These are phyloP conservation scores for Clonostachys rhizophaga DNA, from an alignment of 2,329 filamentous ascomycete genomes.

Conservation along the genomic window DNA sequence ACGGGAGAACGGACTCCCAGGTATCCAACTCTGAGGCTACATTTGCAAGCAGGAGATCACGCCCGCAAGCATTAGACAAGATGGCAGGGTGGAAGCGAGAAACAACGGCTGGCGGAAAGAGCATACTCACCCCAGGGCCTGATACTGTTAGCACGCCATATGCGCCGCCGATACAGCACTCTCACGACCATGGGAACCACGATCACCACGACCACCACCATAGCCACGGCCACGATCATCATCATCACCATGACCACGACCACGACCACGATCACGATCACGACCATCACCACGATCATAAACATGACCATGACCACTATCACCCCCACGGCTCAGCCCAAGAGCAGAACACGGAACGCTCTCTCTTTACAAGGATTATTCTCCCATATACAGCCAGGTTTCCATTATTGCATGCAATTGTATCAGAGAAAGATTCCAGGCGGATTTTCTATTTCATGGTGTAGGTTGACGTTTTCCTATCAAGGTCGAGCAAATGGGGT, in stretches of 20 bases:
- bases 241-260: conserved; percentile 5
- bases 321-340: conserved; percentile 22
- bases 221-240: conserved; percentile 17
- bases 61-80: conserved; percentile 23
- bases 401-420: conserved; percentile 78
- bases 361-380: conserved; percentile 66
- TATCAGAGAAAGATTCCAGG: conserved; percentile 87
- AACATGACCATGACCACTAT: conserved; percentile 16
- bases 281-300: conserved; percentile 16
- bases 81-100: conserved; percentile 34
- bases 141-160: conserved; percentile 18
- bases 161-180: conserved; percentile 11
- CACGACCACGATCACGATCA: conserved; percentile 12
- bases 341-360: conserved; percentile 45
- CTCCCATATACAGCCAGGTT: conserved; percentile 65
- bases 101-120: conserved; percentile 31
- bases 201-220: conserved; percentile 17
- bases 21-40: background rate
- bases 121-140: conserved; percentile 25
- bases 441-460: conserved; percentile 97
- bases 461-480: conserved; percentile 41
- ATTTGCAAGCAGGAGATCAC: conserved; percentile 7
- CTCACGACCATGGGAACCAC: conserved; percentile 8
- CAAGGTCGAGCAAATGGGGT: background rate
- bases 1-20: conserved; percentile 18